Base-by-base conservation (phyloP, 257 asterid genomes). In the Misopates orontium region DNA sequence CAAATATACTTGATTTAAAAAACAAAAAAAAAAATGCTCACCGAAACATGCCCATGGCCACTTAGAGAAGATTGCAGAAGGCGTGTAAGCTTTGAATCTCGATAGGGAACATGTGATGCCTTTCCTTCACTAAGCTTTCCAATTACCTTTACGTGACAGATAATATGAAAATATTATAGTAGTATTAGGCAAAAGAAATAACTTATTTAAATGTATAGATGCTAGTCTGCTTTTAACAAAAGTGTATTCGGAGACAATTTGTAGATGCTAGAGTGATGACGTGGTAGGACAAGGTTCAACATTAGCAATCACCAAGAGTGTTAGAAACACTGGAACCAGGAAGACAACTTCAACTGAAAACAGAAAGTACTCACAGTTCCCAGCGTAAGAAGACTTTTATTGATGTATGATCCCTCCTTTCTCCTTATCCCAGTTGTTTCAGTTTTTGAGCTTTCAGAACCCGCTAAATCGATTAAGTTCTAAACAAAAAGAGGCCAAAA, bases 11-110 rank as follows among this genome's bases (percentile, higher is more conserved):
- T 45, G 31, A 14, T 50, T 23, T 22, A 10, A 6, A 25, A 64
- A 54, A 5, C 53, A 57, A n/a, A n/a, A n/a, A n/a, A n/a, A n/a
- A n/a, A n/a, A n/a, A n/a, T 24, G 74, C 99, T 86, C 76, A 94
- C 99, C 69, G 99, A 94, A 80, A 94, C 98, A 82, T 90, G 97
- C 40, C 99, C 99, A 56, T 85, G 99, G 68, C 99, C 99, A 77
- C 99, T 87, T 47, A 94, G 82, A 40, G 99, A 94, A 71, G 99
- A 94, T 71, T 94, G 99, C 54, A 94, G 81, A 69, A 94, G 82
- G 54, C 99, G 92, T 47, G 99, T 94, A 60, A 94, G 97, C 80
- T 94, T 94, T 24, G 99, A 94, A 81, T 94, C 99, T 71, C 99
- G 84, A 73, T 83, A 94, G 22, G 99, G 99, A 81, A 94, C 96